Conservation (phyloP, 192 early-diverging fungal species). For the Chytriomyces sp. region DNA sequence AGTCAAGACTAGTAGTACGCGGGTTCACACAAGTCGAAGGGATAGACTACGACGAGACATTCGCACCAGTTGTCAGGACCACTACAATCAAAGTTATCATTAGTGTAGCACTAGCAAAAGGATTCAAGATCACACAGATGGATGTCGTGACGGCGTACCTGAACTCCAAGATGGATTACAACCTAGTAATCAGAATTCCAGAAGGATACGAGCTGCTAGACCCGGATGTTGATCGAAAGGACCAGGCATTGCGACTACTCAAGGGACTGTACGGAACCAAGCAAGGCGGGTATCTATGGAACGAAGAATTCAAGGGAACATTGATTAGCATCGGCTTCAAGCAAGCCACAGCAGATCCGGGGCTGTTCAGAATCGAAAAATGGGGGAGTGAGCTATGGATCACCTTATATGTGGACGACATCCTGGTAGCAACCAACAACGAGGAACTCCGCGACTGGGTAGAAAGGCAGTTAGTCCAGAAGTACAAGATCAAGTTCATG, state of each 20-base stretch:
- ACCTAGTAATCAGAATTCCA: slow-evolving; percentile 43
- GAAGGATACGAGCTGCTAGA: slow-evolving; percentile 18
- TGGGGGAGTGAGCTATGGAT: too few relatives aligned
- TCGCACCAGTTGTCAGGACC: slow-evolving; percentile 46
- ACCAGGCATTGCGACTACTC: neutral
- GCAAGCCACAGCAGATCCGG: too few relatives aligned
- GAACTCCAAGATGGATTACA: slow-evolving; percentile 35
- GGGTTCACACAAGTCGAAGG: slow-evolving; percentile 45
- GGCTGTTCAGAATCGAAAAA: too few relatives aligned
- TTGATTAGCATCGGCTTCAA: slow-evolving; percentile 12
- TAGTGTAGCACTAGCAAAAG: slow-evolving; percentile 12
- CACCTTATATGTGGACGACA: too few relatives aligned
- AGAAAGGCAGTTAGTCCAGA: too few relatives aligned
- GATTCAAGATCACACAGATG: slow-evolving; percentile 35
- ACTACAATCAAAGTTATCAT: slow-evolving; percentile 29
- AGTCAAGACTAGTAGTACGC: slow-evolving; percentile 39
- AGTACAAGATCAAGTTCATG: too few relatives aligned
- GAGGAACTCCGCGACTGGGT: too few relatives aligned
- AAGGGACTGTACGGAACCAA: slow-evolving; percentile 36
- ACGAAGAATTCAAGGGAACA: neutral
- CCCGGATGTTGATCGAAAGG: neutral
- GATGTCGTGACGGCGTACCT: slow-evolving; percentile 49
- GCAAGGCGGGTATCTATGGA: slow-evolving; percentile 34
- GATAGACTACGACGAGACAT: slow-evolving; percentile 49
- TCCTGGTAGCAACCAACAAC: too few relatives aligned